phyloP scores from a whole-genome alignment of 2,329 filamentous ascomycete genomes.

The Alternaria dauci region DNA sequence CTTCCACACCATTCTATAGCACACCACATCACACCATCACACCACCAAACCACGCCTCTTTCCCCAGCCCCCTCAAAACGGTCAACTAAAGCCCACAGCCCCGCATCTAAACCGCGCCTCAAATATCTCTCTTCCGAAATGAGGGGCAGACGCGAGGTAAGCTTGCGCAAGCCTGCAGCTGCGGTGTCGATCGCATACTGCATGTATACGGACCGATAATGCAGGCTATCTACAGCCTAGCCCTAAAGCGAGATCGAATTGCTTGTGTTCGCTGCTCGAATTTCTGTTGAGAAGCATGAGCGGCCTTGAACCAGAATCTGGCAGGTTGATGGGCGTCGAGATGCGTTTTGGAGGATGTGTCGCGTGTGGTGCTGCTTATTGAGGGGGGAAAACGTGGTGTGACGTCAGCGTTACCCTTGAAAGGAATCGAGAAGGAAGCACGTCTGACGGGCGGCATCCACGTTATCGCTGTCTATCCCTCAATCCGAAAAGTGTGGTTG shows the following conservation, averaged over 20 bases:
- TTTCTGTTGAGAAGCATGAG: constrained; percentile 1
- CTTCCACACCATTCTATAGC: not conserved
- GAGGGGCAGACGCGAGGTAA: not conserved
- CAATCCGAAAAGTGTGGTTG: too few species aligned
- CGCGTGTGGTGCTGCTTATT: not conserved
- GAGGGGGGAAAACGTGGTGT: not conserved
- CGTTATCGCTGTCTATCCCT: not conserved
- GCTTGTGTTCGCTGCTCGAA: not conserved
- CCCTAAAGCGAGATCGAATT: not conserved
- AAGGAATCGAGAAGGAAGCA: not conserved
- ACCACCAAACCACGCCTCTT: not conserved
- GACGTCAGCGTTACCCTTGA: not conserved
- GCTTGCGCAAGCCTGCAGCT: not conserved
- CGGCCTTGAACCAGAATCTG: not conserved
- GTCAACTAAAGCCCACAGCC: not conserved
- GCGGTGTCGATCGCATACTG: not conserved
- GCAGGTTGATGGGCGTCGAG: not conserved
- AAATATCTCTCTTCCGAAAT: not conserved
- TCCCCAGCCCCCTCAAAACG: not conserved
- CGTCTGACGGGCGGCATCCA: not conserved
- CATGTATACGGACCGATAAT: not conserved
- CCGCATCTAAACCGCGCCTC: not conserved
- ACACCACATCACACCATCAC: constrained; percentile 4
- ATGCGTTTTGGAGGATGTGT: not conserved
- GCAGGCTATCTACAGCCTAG: not conserved